Conservation (phyloP, 1,139 yeast species). For the Scheffersomyces parashehatae region DNA sequence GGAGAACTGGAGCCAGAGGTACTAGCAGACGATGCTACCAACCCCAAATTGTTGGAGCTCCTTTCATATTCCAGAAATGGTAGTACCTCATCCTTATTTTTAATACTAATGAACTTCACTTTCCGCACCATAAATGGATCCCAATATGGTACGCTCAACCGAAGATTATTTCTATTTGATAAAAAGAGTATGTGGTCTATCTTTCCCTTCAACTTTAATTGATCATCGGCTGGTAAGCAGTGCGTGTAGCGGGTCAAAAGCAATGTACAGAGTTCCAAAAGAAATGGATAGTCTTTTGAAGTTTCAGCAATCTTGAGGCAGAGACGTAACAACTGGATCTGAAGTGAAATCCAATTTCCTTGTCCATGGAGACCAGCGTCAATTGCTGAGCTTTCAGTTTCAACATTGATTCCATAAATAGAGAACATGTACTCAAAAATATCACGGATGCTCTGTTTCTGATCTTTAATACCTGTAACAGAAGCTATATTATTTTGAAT, state of each 20-base stretch:
- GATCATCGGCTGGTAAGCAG: conserved; percentile 43
- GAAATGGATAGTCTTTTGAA: conserved; percentile 46
- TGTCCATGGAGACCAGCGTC: conserved; percentile 25
- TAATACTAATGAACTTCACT: conserved; percentile 33
- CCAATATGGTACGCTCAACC: conserved; percentile 52
- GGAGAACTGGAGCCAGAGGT: neutral
- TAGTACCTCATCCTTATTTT: conserved; percentile 27
- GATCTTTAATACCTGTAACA: conserved; percentile 3
- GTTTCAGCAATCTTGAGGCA: conserved; percentile 56
- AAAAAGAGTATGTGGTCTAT: conserved; percentile 22
- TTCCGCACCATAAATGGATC: conserved; percentile 68
- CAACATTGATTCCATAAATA: conserved; percentile 41
- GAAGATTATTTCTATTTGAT: conserved; percentile 17
- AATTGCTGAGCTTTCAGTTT: conserved; percentile 25
- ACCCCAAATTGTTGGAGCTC: conserved; percentile 7
- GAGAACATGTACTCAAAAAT: conserved; percentile 41
- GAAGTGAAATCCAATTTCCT: conserved; percentile 56
- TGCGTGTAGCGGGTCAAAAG: conserved; percentile 58
- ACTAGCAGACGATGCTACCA: conserved; percentile 7
- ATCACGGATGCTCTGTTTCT: conserved; percentile 17
- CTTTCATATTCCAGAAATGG: conserved; percentile 34
- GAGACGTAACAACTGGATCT: conserved; percentile 57
- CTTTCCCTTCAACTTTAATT: conserved; percentile 28
- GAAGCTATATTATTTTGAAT: neutral
- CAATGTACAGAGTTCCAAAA: conserved; percentile 49